phyloP scores from a whole-genome alignment of 805 yeast species.

The Nakazawaea populi region DNA sequence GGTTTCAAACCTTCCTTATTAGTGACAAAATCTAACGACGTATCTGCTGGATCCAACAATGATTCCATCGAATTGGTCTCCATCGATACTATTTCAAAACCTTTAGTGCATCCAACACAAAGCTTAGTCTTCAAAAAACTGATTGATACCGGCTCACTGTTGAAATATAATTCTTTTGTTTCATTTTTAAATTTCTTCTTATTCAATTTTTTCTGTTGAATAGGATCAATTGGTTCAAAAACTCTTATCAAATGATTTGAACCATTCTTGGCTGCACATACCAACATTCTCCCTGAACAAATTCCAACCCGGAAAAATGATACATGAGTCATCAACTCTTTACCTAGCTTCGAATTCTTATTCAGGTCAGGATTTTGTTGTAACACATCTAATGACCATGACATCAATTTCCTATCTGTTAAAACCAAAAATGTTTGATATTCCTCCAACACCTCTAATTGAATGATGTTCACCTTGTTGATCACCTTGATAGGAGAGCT shows the following conservation, averaged over 20 bases:
- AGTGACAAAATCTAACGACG: conserved; percentile 90
- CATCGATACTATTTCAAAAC: conserved; percentile 89
- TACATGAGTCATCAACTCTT: conserved; percentile 81
- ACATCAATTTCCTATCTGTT: conserved; percentile 75
- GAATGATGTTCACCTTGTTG: conserved; percentile 71
- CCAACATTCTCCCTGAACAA: conserved; percentile 81
- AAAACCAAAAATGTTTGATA: conserved; percentile 77
- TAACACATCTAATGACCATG: conserved; percentile 70
- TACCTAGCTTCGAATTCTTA: conserved; percentile 58
- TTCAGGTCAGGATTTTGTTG: conserved; percentile 39
- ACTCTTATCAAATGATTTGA: conserved; percentile 73
- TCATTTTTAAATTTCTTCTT: conserved; percentile 69
- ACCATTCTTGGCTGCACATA: conserved; percentile 84
- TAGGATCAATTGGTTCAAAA: conserved; percentile 85
- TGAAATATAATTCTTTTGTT: conserved; percentile 70
- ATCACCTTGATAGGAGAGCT: conserved; percentile 74
- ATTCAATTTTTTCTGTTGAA: conserved; percentile 43
- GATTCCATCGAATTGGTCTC: conserved; percentile 83
- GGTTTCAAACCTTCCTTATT: conserved; percentile 82
- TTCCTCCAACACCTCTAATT: conserved; percentile 87
- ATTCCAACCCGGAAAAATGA: conserved; percentile 90
- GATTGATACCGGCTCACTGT: conserved; percentile 86
- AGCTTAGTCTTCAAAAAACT: conserved; percentile 83
- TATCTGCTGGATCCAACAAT: conserved; percentile 95
- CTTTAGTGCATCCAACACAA: conserved; percentile 94